Evolutionary conservation across 345 rosid genomes (phyloP).

Genomic region (Barbarea vulgaris): DNA sequence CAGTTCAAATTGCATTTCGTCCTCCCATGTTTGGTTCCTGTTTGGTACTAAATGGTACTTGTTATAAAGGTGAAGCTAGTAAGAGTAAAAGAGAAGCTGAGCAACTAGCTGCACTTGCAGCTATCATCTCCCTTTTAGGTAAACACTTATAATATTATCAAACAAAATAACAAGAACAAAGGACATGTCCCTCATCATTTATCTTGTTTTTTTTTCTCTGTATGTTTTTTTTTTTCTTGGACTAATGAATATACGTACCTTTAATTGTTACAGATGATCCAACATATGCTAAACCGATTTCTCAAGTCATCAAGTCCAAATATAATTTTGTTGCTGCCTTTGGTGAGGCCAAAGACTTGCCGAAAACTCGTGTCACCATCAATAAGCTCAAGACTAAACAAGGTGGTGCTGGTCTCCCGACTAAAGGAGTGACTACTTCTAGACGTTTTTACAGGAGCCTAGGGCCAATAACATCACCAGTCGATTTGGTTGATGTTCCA

Average conservation of each 20-base stretch:
- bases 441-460: no score
- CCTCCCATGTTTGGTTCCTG: neutral
- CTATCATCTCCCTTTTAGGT: slow-evolving; percentile 27
- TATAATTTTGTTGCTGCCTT: neutral
- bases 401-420: no score
- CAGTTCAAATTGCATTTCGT: neutral
- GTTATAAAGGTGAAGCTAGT: neutral
- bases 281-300: neutral
- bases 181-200: neutral
- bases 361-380: neutral
- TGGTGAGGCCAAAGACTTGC: neutral
- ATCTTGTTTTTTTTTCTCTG: neutral
- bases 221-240: neutral
- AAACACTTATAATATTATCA: neutral
- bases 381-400: neutral
- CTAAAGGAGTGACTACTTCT: no score
- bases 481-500: no score
- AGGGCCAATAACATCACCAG: no score
- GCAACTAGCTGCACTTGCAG: slow-evolving; percentile 20
- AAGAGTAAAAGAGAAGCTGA: slow-evolving; percentile 25
- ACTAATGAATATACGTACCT: neutral
- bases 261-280: slow-evolving; percentile 14
- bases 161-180: no score
- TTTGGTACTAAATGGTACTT: neutral
- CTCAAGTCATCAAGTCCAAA: slow-evolving; percentile 8